Base-by-base conservation (phyloP, 2,329 filamentous ascomycete genomes). In the Cladorrhinum sp. region DNA sequence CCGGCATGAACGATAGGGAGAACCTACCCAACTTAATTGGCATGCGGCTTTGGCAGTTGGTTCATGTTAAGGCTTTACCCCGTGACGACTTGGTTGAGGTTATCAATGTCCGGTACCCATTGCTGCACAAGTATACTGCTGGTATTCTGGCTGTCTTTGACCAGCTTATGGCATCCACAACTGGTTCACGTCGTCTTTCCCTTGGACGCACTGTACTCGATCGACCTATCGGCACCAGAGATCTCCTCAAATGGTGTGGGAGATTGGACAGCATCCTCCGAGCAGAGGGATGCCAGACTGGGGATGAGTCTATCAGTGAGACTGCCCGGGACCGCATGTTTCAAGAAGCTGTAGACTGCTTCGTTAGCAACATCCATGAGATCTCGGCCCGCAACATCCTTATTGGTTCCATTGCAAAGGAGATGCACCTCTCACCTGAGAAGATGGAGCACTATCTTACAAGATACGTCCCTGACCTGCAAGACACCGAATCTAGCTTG, bases 301-400 rank as follows among this genome's bases (percentile, higher is more conserved):
- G 86, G 10, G 80, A 84, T 20, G 90, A 95, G 71, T 80, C 88
- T 0, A 85, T 92, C 22, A 85, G 81, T n/a, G 90, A 93, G 68
- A 83, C 83, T 1, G 85, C 85, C 0, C 81, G 85, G 65, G 89
- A 97, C 69, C 86, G 89, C 68, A 96, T 98, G 74, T 97, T 97
- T 69, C 85, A 96, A 77, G 95, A 99, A 71, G 91, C 92, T 0
- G 82, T 95, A 56, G 95, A 99, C 74, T 96, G 93, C 71, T 98
- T 99, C 73, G 87, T 91, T 48, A 91, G 90, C 57, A 91, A 89
- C 70, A 79, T 95, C 50, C 88, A 89, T 9, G 88, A 88, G 59
- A 81, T 81, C 27, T 79, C 83, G 12, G 77, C 86, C 27, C 85
- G 86, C 54, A 76, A 78, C 51, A 75, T 79, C 3, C 77, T 96